Evolutionary conservation across 768 basidiomycete genomes (phyloP).

Genomic region (Macrolepiota albuminosa): DNA sequence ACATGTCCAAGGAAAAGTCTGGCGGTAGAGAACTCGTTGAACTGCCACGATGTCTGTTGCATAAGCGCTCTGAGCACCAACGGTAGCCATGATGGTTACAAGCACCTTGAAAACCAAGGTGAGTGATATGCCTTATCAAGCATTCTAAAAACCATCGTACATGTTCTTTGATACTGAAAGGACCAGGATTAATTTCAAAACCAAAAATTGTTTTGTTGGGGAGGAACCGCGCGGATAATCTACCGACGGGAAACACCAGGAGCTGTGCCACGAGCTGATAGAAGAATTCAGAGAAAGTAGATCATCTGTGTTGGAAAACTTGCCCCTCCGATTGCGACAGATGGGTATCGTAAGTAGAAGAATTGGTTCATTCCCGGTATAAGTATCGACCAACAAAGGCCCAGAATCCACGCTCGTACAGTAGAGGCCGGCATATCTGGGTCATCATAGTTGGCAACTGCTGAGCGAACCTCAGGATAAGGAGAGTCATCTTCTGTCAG

Average conservation of each 20-base stretch:
- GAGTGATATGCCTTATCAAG: neutral
- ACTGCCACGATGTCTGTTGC: constrained; percentile 74
- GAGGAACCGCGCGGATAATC: constrained; percentile 57
- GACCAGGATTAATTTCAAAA: constrained; percentile 65
- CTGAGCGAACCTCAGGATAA: constrained; percentile 78
- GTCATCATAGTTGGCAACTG: constrained; percentile 72
- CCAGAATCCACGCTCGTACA: constrained; percentile 57
- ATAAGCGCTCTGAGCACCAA: constrained; percentile 52
- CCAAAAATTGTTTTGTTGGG: constrained; percentile 54
- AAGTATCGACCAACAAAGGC: constrained; percentile 50
- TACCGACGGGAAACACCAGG: constrained; percentile 64
- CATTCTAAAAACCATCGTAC: constrained; percentile 15
- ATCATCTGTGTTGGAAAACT: constrained; percentile 18
- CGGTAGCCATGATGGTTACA: constrained; percentile 62
- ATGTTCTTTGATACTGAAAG: constrained; percentile 70
- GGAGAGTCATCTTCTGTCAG: constrained; percentile 65
- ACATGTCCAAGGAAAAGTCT: constrained; percentile 49
- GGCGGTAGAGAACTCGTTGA: constrained; percentile 64
- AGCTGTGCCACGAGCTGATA: constrained; percentile 62
- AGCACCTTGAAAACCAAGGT: constrained; percentile 36
- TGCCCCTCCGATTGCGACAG: constrained; percentile 51
- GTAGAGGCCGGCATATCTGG: constrained; percentile 55
- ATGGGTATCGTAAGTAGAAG: constrained; percentile 70
- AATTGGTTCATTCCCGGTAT: constrained; percentile 76
- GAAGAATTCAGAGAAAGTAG: neutral